Conservation (phyloP, 2,329 filamentous ascomycete genomes). For the Atkinsonella texensis region DNA sequence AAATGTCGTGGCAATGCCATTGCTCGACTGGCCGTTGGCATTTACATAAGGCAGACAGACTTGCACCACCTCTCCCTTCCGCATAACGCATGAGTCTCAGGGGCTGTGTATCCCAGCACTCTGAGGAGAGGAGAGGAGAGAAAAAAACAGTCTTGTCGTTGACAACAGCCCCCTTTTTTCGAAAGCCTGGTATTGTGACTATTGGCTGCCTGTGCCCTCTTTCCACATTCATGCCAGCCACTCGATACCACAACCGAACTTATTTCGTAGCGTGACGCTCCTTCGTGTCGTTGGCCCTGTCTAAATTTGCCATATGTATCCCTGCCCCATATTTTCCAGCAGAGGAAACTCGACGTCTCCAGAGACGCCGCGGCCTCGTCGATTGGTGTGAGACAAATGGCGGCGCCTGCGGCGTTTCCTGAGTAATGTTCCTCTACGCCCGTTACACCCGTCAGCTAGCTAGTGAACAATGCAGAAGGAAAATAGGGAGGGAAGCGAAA, state of each 20-base stretch:
- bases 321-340: neutral
- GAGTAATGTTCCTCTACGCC: neutral
- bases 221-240: neutral
- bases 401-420: neutral
- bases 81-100: too few relatives aligned
- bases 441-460: neutral
- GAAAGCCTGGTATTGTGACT: too few relatives aligned
- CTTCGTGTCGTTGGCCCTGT: neutral
- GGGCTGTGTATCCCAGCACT: too few relatives aligned
- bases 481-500: neutral
- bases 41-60: neutral
- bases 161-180: too few relatives aligned
- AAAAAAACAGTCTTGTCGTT: too few relatives aligned
- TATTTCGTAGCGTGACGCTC: neutral
- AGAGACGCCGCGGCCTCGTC: neutral
- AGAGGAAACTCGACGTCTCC: neutral
- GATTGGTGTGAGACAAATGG: neutral
- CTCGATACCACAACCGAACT: neutral
- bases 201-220: too few relatives aligned
- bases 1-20: constrained; percentile 9
- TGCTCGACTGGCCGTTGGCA: neutral
- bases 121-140: too few relatives aligned
- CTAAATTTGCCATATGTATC: neutral
- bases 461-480: neutral
- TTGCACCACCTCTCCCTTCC: neutral